Base-by-base conservation (phyloP, 345 rosid species). In the Cardamine chenopodiifolia region DNA sequence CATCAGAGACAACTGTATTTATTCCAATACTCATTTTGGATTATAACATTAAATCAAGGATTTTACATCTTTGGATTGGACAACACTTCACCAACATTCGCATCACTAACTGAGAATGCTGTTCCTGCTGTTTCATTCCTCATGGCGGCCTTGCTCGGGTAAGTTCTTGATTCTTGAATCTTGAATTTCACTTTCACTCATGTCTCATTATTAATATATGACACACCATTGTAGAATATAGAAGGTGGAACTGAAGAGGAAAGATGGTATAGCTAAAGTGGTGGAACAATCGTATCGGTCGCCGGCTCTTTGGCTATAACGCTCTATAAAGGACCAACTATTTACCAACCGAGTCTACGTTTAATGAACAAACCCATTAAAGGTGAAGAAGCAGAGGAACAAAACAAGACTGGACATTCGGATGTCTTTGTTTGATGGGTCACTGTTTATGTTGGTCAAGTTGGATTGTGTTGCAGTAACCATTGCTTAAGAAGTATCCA, bases 381-480 rank as follows among this genome's bases (percentile, higher is more conserved):
- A 7, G 68, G n/a, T 53, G 63, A 40, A 62, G 79, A 50, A 52
- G 31, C 79, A 39, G 55, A 73, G 72, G 84, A 63, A 22, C 20
- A 32, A 26, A 54, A 10, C 66, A 88, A 83, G 82, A 77, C 68
- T 90, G 94, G 96, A 76, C 85, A 19, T 61, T 87, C 37, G 98
- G 98, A 65, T 92, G 94, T 78, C 28, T 92, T 18, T 88, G 79
- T 81, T 73, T 84, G 44, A 78, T 92, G 55, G 91, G 91, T 15
- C 96, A 90, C 61, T 88, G 92, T 79, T 79, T 92, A 17, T 87
- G 89, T n/a, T 92, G 98, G 98, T 87, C 98, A 17, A 74, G 84
- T 73, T 92, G 98, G 96, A 89, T 92, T 48, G 96, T 92, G 70
- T 79, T 92, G 31, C 98, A 92, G 37, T 82, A 89, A 53, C 87